Percentiles rank a stretch among this genome's conserved stretches.
Conservation (phyloP, 179 eudicot genomes). For the Silene noctiflora region DNA sequence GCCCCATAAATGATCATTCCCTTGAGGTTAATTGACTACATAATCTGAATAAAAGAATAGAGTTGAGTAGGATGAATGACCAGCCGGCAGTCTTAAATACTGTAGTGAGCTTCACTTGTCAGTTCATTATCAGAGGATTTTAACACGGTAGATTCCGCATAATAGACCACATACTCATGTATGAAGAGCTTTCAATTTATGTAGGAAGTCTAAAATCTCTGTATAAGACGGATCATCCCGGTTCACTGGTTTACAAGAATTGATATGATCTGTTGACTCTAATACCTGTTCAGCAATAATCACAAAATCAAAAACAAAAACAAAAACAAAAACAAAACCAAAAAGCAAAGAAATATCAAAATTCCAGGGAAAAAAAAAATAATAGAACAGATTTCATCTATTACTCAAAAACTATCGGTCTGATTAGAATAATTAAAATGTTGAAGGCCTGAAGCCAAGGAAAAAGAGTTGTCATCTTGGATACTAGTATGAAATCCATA, state of each 20-base stretch:
- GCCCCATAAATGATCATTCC: too few species aligned
- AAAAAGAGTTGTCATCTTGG: too few species aligned
- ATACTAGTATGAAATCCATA: too few species aligned
- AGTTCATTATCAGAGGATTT: too few species aligned
- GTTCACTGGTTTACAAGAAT: conserved; percentile 91
- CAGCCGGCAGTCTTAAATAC: background rate
- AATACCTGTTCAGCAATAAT: conserved; percentile 49
- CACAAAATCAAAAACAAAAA: background rate
- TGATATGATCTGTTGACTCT: conserved; percentile 97
- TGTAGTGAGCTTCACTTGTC: background rate
- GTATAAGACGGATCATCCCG: conserved; percentile 82
- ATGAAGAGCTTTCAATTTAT: conserved; percentile 63
- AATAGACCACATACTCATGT: conserved; percentile 12
- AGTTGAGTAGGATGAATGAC: background rate
- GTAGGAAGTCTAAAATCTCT: conserved; percentile 71
- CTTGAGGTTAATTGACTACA: background rate
- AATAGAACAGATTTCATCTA: background rate
- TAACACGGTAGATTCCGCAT: background rate
- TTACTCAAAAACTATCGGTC: background rate
- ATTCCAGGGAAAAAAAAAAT: background rate
- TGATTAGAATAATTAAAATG: background rate
- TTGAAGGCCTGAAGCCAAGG: background rate
- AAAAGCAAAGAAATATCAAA: background rate
- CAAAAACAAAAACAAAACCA: background rate
- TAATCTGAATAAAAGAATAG: background rate